Conservation (phyloP, 768 basidiomycete genomes). For the Coprinopsis sp. region DNA sequence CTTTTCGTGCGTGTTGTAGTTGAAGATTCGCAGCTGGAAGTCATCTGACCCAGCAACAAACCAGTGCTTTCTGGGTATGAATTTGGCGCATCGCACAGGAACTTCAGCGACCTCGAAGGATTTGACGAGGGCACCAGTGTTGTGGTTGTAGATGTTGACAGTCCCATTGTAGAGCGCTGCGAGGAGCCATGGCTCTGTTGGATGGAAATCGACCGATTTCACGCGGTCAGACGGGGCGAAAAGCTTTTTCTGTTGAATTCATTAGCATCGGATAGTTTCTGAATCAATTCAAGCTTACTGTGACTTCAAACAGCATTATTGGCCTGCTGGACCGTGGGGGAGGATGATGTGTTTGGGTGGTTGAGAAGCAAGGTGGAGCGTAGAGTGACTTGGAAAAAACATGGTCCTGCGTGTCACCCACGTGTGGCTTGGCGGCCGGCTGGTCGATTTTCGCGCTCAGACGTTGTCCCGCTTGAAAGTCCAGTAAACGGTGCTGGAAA, state of each 20-base stretch:
- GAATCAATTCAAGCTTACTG: conserved; percentile 23
- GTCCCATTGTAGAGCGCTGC: conserved; percentile 93
- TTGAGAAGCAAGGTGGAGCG: no score
- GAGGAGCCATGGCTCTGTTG: conserved; percentile 92
- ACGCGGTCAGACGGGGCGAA: conserved; percentile 93
- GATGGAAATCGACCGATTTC: conserved; percentile 96
- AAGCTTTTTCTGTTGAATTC: conserved; percentile 68
- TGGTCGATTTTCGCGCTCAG: no score
- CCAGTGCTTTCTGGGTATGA: conserved; percentile 98
- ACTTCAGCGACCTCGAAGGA: conserved; percentile 97
- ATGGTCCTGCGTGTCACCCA: no score
- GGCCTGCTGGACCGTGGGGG: not conserved
- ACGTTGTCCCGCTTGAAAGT: no score
- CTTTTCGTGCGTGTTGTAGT: conserved; percentile 99
- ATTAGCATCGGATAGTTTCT: not conserved
- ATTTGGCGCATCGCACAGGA: conserved; percentile 93
- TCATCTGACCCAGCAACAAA: conserved; percentile 86
- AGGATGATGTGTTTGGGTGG: no score
- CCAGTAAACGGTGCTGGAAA: no score
- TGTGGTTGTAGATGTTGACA: conserved; percentile 98
- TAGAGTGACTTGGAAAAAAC: no score
- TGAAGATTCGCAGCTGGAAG: conserved; percentile 93
- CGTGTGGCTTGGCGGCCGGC: no score
- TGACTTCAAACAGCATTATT: conserved; percentile 40
- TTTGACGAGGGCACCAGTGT: conserved; percentile 88